phyloP scores from a whole-genome alignment of 2,329 filamentous ascomycete species.

The Calcarisporium arbuscula region DNA sequence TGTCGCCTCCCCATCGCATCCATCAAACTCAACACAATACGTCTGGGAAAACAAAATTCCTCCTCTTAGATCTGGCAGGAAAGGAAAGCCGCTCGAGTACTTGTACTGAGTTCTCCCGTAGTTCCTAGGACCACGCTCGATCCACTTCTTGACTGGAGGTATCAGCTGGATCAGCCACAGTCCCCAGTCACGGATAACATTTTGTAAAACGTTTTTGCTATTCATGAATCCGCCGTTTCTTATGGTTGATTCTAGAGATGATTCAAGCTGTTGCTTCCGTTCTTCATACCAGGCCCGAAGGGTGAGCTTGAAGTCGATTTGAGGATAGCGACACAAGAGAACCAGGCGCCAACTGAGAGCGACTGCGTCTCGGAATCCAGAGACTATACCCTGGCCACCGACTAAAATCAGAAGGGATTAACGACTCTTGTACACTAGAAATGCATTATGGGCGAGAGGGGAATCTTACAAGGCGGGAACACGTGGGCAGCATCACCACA shows the following conservation, averaged over 20 bases:
- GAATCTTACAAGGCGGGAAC: slow-evolving; percentile 32
- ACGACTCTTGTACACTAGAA: no score
- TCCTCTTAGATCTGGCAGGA: slow-evolving; percentile 5
- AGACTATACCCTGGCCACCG: slow-evolving; percentile 29
- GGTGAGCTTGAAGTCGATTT: slow-evolving; percentile 4
- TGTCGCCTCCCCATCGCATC: not conserved
- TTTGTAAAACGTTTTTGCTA: slow-evolving; percentile 5
- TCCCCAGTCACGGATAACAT: slow-evolving; percentile 13
- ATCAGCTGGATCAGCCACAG: slow-evolving; percentile 13
- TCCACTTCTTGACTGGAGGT: slow-evolving; percentile 7
- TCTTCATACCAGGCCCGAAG: slow-evolving; percentile 14
- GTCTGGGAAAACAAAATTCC: slow-evolving; percentile 5
- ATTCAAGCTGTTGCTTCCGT: slow-evolving; percentile 14
- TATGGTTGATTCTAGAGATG: slow-evolving; percentile 9
- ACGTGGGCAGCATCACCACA: slow-evolving; percentile 46
- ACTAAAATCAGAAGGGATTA: slow-evolving; percentile 8
- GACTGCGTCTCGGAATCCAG: slow-evolving; percentile 27
- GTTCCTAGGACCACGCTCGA: slow-evolving; percentile 9
- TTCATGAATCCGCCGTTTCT: slow-evolving; percentile 10
- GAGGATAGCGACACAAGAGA: not conserved
- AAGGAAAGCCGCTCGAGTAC: slow-evolving; percentile 8
- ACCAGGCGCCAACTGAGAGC: slow-evolving; percentile 26
- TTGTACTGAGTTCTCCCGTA: slow-evolving; percentile 8
- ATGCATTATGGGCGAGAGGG: no score
- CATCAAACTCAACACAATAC: slow-evolving; percentile 2